Evolutionary conservation across 805 yeast genomes (phyloP).

Genomic region (Starmera dryadoides): DNA sequence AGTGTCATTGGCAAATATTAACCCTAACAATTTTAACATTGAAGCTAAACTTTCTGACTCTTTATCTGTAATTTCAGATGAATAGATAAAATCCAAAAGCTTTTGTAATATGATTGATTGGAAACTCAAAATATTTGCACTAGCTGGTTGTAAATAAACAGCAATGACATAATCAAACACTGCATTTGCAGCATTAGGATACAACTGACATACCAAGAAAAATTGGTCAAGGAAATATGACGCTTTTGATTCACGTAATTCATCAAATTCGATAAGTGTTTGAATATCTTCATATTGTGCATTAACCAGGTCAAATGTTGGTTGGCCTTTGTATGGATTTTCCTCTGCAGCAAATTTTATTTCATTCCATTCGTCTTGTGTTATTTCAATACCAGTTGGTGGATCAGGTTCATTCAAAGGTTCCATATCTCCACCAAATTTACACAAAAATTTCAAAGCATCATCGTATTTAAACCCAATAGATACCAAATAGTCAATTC

Average conservation of each 20-base stretch:
- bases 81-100: conserved; percentile 26
- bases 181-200: conserved; percentile 29
- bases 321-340: conserved; percentile 16
- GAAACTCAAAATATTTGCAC: conserved; percentile 25
- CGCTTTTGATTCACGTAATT: conserved; percentile 27
- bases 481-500: conserved; percentile 23
- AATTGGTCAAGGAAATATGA: conserved; percentile 32
- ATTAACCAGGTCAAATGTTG: conserved; percentile 22
- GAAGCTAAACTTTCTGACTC: conserved; percentile 27
- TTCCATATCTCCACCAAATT: conserved; percentile 25
- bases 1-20: conserved; percentile 30
- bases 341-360: conserved; percentile 9
- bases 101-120: conserved; percentile 29
- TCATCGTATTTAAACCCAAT: conserved; percentile 25
- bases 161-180: conserved; percentile 32
- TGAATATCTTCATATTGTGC: conserved; percentile 31
- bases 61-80: conserved; percentile 25
- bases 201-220: conserved; percentile 34
- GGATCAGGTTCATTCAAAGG: conserved; percentile 12
- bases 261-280: conserved; percentile 33
- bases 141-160: conserved; percentile 26
- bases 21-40: conserved; percentile 35
- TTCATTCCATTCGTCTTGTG: conserved; percentile 25
- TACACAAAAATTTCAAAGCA: conserved; percentile 23
- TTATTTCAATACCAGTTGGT: conserved; percentile 18